Evolutionary conservation across 371 early-diverging fungal species (phyloP), one percentile per base, ranked within the genome.

Genomic region (Lichtheimia ramosa): DNA sequence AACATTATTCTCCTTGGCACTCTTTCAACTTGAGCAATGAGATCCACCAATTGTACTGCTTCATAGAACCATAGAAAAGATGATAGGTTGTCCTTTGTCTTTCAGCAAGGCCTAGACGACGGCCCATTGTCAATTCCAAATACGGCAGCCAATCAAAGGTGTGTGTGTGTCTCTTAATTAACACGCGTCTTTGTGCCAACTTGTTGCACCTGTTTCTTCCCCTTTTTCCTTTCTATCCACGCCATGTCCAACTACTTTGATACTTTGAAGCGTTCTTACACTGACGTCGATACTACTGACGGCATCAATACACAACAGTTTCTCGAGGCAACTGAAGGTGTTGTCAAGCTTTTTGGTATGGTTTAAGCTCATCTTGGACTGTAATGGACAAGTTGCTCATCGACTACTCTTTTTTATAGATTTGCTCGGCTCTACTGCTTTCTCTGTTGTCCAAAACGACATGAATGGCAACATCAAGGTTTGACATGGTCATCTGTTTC

Each of bases 381-480:
- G 5, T 6, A 6, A 10, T 34, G 34, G 10, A 8, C 46, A 46
- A 46, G 18, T 43, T 14, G 46, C 46, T 46, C 46, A 21, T 21
- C n/a, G 5, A 13, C 2, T 46, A n/a, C n/a, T 14, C 13, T 12
- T 42, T 50, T 5, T 23, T 56, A 2, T 68, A 89, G 91, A 90
- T 63, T 61, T 85, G 20, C 82, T 92, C 41, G 85, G 85, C n/a
- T 79, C 83, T 27, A 59, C 85, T 42, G 95, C 95, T 1, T 96
- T 97, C 67, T 54, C 69, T 34, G 84, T 89, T 12, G 94, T 97
- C 56, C 92, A 93, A 74, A 77, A 72, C 21, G 97, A 96, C 68
- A 92, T 97, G 83, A 83, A 74, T 50, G 95, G 94, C 62, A 96
- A 96, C 79, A 81, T 95, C 63, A 74, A 78, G 64, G 94, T 94